These are phyloP conservation scores for Erigeron philadelphicus DNA, from an alignment of 140 eudicot species.

Conservation along the genomic window DNA sequence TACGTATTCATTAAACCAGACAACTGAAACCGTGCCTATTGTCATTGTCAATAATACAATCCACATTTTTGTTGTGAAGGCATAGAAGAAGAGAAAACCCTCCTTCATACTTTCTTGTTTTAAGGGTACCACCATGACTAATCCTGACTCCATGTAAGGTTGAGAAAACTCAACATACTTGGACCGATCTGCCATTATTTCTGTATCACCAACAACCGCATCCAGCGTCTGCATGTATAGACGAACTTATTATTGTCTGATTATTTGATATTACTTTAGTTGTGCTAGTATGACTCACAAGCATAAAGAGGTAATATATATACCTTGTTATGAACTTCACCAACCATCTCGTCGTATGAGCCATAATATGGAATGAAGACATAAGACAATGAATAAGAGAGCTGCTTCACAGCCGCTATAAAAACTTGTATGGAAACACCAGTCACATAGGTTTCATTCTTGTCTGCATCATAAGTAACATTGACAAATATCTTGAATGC, in stretches of 20 bases:
- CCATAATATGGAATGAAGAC: constrained; percentile 51
- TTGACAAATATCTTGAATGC: constrained; percentile 62
- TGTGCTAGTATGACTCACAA: neutral
- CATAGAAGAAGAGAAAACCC: constrained; percentile 35
- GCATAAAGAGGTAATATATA: neutral
- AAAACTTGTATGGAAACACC: constrained; percentile 61
- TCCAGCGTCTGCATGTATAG: constrained; percentile 36
- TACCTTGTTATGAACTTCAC: constrained; percentile 48
- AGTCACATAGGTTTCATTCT: constrained; percentile 32
- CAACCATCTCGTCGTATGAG: constrained; percentile 58
- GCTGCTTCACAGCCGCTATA: constrained; percentile 38
- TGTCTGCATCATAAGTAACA: constrained; percentile 32
- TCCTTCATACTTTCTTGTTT: constrained; percentile 33
- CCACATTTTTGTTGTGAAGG: constrained; percentile 58
- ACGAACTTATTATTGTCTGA: neutral
- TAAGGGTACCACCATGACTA: constrained; percentile 46
- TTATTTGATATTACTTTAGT: neutral
- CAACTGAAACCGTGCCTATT: constrained; percentile 39
- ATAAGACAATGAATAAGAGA: constrained; percentile 42
- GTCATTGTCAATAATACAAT: constrained; percentile 41
- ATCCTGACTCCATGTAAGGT: constrained; percentile 61
- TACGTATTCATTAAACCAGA: constrained; percentile 52
- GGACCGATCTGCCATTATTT: constrained; percentile 53
- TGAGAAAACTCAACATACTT: constrained; percentile 50
- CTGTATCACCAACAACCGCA: constrained; percentile 67